Conservation (phyloP, 768 basidiomycete genomes). For the Lactarius indigo region DNA sequence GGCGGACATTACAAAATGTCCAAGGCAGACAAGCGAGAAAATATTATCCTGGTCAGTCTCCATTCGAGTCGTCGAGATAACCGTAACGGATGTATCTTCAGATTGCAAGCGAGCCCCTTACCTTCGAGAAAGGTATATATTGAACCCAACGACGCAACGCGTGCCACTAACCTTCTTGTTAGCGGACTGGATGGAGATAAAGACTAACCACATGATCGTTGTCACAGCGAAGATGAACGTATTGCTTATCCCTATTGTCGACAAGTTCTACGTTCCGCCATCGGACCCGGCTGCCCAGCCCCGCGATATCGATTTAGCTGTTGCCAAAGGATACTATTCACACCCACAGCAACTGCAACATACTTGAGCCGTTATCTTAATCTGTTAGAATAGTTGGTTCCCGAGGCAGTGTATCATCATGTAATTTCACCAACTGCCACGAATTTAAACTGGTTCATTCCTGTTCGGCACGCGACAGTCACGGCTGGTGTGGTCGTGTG, state of each 20-base stretch:
- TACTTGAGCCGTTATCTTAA: background rate
- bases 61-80: conserved; percentile 1
- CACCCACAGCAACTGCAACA: conserved; percentile 35
- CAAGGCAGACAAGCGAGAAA: conserved; percentile 92
- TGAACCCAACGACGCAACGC: background rate
- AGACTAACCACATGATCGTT: conserved; percentile 92
- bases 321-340: conserved; percentile 75
- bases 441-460: background rate
- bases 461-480: background rate
- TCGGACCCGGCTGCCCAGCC: conserved; percentile 69
- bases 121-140: conserved; percentile 82
- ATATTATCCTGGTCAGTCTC: conserved; percentile 78
- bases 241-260: conserved; percentile 89
- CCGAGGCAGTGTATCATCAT: background rate
- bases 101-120: conserved; percentile 91
- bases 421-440: background rate
- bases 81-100: conserved; percentile 28
- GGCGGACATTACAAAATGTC: conserved; percentile 94
- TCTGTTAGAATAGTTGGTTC: background rate
- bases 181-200: conserved; percentile 99
- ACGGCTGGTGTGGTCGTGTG: background rate
- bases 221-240: conserved; percentile 96
- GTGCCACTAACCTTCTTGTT: conserved; percentile 8
- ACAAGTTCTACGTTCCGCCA: conserved; percentile 88
- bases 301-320: conserved; percentile 79